Percentiles rank a stretch among this genome's conserved stretches.
These are phyloP conservation scores for Parmales sp. DNA, from an alignment of 108 stramenopile genomes.

Conservation along the genomic window DNA sequence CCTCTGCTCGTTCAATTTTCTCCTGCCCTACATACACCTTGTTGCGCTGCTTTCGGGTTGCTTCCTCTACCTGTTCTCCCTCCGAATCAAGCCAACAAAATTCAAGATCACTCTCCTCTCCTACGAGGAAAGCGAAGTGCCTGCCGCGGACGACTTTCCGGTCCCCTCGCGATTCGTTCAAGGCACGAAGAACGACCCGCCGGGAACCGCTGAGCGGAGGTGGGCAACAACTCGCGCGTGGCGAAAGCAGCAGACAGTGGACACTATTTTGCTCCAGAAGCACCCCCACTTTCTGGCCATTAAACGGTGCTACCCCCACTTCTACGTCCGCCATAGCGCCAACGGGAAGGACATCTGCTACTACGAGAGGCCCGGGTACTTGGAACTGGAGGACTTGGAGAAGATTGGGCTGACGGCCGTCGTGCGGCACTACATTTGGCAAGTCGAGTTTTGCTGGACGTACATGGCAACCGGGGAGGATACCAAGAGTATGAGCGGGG, in stretches of 20 bases:
- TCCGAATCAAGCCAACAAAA: neutral
- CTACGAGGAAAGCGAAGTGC: slow-evolving; percentile 10
- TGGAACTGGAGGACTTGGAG: neutral
- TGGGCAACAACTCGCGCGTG: slow-evolving; percentile 6
- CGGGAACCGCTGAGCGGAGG: neutral
- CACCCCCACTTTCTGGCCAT: slow-evolving; percentile 2
- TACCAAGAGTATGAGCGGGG: neutral
- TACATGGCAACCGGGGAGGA: slow-evolving; percentile 6
- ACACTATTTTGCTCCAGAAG: neutral
- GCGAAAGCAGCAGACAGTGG: neutral
- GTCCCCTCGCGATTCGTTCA: neutral
- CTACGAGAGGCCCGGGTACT: slow-evolving; percentile 5
- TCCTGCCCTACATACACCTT: neutral
- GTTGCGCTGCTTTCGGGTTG: neutral
- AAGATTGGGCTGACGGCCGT: neutral
- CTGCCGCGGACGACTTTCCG: neutral
- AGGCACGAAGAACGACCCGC: slow-evolving; percentile 9
- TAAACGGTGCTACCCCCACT: slow-evolving; percentile 13
- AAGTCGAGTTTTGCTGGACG: slow-evolving; percentile 7
- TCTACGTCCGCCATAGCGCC: neutral
- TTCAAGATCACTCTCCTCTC: neutral
- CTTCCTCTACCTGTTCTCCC: neutral
- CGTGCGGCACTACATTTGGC: slow-evolving; percentile 3
- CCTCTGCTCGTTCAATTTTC: neutral
- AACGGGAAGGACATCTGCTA: neutral